Conservation (phyloP, 306 rosid genomes). For the Vigna mungo region DNA sequence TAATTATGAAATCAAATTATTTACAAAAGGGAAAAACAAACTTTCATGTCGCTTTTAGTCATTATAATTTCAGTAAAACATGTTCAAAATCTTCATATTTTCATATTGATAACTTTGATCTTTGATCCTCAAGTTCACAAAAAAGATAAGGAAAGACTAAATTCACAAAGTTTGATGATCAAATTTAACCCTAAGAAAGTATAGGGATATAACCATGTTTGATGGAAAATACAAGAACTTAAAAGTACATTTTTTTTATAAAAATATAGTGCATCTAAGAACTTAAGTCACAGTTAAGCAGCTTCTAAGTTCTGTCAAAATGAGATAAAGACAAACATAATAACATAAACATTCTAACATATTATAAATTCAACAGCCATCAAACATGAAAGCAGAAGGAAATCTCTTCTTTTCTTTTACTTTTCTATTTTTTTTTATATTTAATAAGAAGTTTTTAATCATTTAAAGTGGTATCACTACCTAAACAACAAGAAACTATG, state of each 20-base stretch:
- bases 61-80: too few relatives aligned
- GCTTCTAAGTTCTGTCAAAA: not conserved
- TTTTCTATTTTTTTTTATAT: not conserved
- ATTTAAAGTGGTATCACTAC: not conserved
- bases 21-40: too few relatives aligned
- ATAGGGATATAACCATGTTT: too few relatives aligned
- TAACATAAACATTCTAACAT: not conserved
- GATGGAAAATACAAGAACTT: too few relatives aligned
- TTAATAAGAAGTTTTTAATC: not conserved
- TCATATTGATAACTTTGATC: too few relatives aligned
- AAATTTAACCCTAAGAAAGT: too few relatives aligned
- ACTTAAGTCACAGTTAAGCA: slow-evolving; percentile 14
- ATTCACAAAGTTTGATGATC: too few relatives aligned
- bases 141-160: too few relatives aligned
- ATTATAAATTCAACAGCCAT: slow-evolving; percentile 12
- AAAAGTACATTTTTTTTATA: too few relatives aligned
- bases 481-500: not conserved
- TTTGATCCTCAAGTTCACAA: not conserved
- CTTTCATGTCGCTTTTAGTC: too few relatives aligned
- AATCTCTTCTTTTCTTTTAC: not conserved
- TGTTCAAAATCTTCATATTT: too few relatives aligned
- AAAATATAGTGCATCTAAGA: not conserved
- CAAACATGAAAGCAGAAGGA: slow-evolving; percentile 11
- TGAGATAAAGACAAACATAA: slow-evolving; percentile 24
- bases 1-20: not conserved